Conservation (phyloP, 768 basidiomycete species). For the Ephemerocybe angulata region DNA sequence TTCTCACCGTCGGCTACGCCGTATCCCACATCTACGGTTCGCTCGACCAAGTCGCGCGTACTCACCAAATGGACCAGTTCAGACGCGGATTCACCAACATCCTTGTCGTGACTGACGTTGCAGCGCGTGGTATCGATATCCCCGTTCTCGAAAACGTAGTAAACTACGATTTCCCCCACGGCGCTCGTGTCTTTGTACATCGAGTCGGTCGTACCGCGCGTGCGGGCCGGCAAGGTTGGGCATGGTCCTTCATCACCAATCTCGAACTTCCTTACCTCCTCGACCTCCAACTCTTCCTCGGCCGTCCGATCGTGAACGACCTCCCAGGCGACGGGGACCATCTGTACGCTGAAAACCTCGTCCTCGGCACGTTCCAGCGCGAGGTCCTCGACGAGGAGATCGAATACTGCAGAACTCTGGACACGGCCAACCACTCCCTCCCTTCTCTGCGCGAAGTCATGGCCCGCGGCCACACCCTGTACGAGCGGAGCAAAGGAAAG, state of each 20-base stretch:
- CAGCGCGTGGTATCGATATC: constrained; percentile 97
- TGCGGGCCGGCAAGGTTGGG: constrained; percentile 93
- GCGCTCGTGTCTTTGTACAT: constrained; percentile 90
- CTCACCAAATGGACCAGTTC: constrained; percentile 88
- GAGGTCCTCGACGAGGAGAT: constrained; percentile 78
- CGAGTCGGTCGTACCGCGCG: constrained; percentile 96
- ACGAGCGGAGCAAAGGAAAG: constrained; percentile 89
- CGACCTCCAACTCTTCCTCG: constrained; percentile 91
- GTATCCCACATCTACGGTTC: constrained; percentile 95
- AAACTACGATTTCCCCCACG: constrained; percentile 97
- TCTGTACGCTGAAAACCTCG: constrained; percentile 64
- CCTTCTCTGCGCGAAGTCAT: constrained; percentile 74
- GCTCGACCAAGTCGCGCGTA: constrained; percentile 87
- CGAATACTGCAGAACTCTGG: constrained; percentile 70
- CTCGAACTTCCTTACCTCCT: constrained; percentile 85
- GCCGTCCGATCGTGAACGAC: constrained; percentile 64
- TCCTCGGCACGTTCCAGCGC: constrained; percentile 81
- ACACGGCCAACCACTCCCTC: constrained; percentile 61
- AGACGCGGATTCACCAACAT: constrained; percentile 74
- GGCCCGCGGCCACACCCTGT: constrained; percentile 87
- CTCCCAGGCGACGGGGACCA: constrained; percentile 50
- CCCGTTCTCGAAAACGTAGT: constrained; percentile 94
- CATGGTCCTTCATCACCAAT: constrained; percentile 90
- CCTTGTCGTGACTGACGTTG: constrained; percentile 96
- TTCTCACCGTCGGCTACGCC: constrained; percentile 78